Base-by-base conservation (phyloP, 352 stramenopile species). In the Pythium brachiatum region DNA sequence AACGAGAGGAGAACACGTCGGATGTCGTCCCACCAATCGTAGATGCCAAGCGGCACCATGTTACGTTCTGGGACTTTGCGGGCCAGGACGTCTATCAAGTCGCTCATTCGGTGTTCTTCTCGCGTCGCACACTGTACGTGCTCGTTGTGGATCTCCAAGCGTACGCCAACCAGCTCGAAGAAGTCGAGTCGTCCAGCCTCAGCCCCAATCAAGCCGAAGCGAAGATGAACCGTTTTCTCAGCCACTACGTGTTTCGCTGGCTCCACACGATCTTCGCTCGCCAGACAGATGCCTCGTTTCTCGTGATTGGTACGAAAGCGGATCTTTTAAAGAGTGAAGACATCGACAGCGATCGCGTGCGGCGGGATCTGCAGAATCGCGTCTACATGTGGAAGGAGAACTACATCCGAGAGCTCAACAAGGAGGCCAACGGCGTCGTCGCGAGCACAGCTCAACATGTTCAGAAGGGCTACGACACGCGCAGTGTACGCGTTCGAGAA, bases 201-300 rank as follows among this genome's bases (percentile, higher is more conserved):
- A 3, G 20, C 8, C 2, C 44, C 0, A 31, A 31, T 18, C 7
- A 18, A 31, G 25, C 20, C 4, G 44, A 27, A n/a, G 34, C 52
- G 4, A n/a, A 20, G 13, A 50, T 60, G 36, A 11, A 50, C n/a
- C 18, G 21, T 6, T 60, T 52, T 27, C 8, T 60, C 23, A 41
- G 31, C 18, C 18, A 7, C 8, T 5, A 52, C 15, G 27, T 60
- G 3, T 60, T 41, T n/a, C 54, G 54, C 23, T 60, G 54, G 36
- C 21, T 52, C 1, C 54, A 38, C n/a, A 34, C 29, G 34, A 60
- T 60, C 21, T 52, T 34, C n/a, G 54, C 54, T 16, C 54, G 54
- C 15, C 27, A 52, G 23, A 36, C 54, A 13, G 54, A 60, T 3
- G 32, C 54, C 39, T 36, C 52, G 21, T 52, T 60, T 9, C 32